These are phyloP conservation scores for Plasmodium vivax DNA, from an alignment of 169 alveolate genomes.

Conservation along the genomic window DNA sequence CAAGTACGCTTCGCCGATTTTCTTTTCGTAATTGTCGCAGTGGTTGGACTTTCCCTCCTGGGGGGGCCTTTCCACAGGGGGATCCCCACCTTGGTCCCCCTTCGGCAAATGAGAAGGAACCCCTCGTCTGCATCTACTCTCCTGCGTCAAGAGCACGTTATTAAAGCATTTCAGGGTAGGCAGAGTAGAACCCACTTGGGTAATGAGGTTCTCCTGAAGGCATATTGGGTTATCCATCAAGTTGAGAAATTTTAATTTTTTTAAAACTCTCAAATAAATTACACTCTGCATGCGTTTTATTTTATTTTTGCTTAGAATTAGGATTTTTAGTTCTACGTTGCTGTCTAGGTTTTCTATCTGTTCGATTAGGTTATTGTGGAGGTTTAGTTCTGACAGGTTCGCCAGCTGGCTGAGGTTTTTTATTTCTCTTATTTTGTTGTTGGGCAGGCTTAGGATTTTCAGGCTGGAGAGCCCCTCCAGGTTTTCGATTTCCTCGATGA, in stretches of 20 bases:
- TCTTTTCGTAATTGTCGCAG: constrained; percentile 24
- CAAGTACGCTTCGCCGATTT: constrained; percentile 24
- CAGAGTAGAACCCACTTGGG: background rate
- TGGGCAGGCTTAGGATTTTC: constrained; percentile 25
- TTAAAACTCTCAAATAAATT: constrained; percentile 16
- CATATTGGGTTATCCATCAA: constrained; percentile 59
- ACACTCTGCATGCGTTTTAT: constrained; percentile 13
- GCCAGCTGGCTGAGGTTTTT: constrained; percentile 30
- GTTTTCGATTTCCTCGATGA: constrained; percentile 62
- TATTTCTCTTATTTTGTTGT: constrained; percentile 53
- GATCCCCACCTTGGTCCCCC: background rate
- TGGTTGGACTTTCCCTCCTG: background rate
- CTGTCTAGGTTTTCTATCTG: constrained; percentile 46
- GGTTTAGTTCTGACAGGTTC: constrained; percentile 25
- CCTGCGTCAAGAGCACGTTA: background rate
- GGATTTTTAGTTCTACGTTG: constrained; percentile 42
- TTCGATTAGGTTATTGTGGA: constrained; percentile 45
- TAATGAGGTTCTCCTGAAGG: background rate
- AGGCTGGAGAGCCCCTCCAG: constrained; percentile 23
- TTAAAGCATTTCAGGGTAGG: constrained; percentile 30
- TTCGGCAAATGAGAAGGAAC: background rate
- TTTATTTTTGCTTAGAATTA: constrained; percentile 55
- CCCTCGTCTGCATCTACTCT: background rate
- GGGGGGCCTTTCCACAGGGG: background rate
- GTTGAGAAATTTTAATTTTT: constrained; percentile 40